Evolutionary conservation across 2,329 filamentous ascomycete species (phyloP), one percentile per base, ranked within the genome.

Genomic region (Magnaporthiopsis poae): DNA sequence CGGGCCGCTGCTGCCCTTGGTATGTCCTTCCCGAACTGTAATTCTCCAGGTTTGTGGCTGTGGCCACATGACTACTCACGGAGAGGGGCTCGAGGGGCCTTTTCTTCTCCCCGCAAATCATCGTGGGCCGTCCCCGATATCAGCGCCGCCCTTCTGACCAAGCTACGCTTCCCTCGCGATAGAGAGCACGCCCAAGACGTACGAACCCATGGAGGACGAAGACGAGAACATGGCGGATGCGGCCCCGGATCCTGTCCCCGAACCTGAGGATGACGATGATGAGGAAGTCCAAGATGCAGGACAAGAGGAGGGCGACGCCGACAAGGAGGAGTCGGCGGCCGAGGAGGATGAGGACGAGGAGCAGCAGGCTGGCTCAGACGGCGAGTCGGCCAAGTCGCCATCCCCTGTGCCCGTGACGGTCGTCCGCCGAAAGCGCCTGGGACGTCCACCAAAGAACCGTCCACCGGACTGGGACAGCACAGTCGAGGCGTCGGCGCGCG

Each of bases 361-460:
- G 15, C 74, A 72, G 11, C 46, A n/a, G 5, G 46, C 18, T 21
- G 46, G 46, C 46, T 77, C 77, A 1, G 77, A 79, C 35, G 73
- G 71, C 18, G 74, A 75, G 13, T 81, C 79, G 1, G 76, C 73
- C 56, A 85, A 85, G 72, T 81, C 84, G 13, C 81, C 84, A 1
- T 80, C 82, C 0, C 83, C 84, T 27, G 80, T 81, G 1, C 87
- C 87, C 33, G 86, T 82, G 67, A 84, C 85, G 31, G 83, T 89
- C 62, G 83, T 92, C 68, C 86, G 90, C 66, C 86, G 89, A 73
- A 90, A 90, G 77, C 88, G 92, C 65, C 83, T 93, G n/a, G 92
- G 92, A 27, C 86, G 92, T 15, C 92, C 92, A 2, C 91, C 92
- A 0, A 96, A 95, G 82, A 93, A 92, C 75, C 85, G 87, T 64